Conservation (phyloP, 768 basidiomycete species). For the Coprinellus aureogranulatus region DNA sequence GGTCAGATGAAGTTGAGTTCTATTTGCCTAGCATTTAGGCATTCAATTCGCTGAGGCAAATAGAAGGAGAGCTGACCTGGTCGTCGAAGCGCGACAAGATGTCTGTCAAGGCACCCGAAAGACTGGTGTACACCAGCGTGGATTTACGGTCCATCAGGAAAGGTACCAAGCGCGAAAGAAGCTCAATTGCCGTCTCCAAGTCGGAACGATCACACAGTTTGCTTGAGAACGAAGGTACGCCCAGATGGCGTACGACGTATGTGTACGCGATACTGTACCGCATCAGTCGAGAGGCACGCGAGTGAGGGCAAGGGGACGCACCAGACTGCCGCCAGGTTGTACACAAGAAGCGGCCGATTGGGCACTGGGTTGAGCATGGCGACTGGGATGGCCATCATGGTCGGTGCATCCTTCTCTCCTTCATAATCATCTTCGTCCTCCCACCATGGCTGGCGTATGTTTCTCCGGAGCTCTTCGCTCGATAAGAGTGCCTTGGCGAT, state of each 20-base stretch:
- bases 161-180: slow-evolving; percentile 56
- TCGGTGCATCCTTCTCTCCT: slow-evolving; percentile 30
- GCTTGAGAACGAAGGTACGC: slow-evolving; percentile 54
- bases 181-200: slow-evolving; percentile 40
- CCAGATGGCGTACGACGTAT: slow-evolving; percentile 62
- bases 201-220: slow-evolving; percentile 41
- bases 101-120: slow-evolving; percentile 56
- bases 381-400: slow-evolving; percentile 45
- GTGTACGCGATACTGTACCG: slow-evolving; percentile 61
- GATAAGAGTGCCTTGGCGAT: slow-evolving; percentile 59
- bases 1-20: slow-evolving; percentile 36
- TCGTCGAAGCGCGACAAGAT: slow-evolving; percentile 61
- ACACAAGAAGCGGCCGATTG: slow-evolving; percentile 47
- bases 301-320: slow-evolving; percentile 37
- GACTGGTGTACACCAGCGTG: slow-evolving; percentile 45
- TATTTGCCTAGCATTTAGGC: slow-evolving; percentile 15
- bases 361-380: slow-evolving; percentile 40
- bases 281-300: slow-evolving; percentile 4
- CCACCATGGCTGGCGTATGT: slow-evolving; percentile 75
- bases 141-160: slow-evolving; percentile 65
- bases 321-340: slow-evolving; percentile 70
- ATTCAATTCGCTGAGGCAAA: slow-evolving; percentile 4
- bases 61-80: slow-evolving; percentile 36
- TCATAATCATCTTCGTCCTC: slow-evolving; percentile 3
- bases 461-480: slow-evolving; percentile 51